Base-by-base conservation (phyloP, 768 basidiomycete species). In the Trametes sanguinea region DNA sequence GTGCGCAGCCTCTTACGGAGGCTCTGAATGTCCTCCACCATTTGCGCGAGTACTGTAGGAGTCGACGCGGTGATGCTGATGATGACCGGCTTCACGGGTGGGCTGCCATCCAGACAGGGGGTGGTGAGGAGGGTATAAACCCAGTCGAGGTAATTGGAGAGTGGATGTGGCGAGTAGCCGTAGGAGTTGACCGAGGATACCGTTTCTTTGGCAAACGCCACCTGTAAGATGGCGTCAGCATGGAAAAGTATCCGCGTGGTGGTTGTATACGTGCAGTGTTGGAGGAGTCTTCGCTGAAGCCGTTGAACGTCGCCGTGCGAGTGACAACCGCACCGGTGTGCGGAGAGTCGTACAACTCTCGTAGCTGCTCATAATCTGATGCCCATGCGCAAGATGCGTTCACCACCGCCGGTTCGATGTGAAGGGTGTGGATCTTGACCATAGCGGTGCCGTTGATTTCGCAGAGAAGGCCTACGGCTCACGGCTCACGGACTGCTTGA, bases 361-460 rank as follows among this genome's bases (percentile, higher is more conserved):
- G 74, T 16, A 94, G 81, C 61, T 94, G 87, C 11, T 77, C 69
- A 35, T 80, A 74, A 68, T 87, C 83, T 4, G 89, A 89, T 1
- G 92, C 89, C 91, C 91, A 94, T 9, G 87, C 85, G 65, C 88
- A 92, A 16, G 93, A 86, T 1, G 89, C 82, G 71, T 94, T 94
- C 65, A 94, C 76, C 45, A 94, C 75, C 8, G 89, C 80, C 9
- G 91, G 89, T 8, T 78, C 68, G 54, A 92, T 75, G 51, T 76
- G 68, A 62, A 91, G 77, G 58, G 76, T 80, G 65, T 83, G 82
- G 66, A 92, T 77, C 57, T 73, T 67, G 63, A 83, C 85, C 88
- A 90, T 89, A 37, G 61, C 29, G 33, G 14, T 17, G 27, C 22
- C 22, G 22, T 22, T 22, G 22, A 22, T 22, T 22, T 22, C 22